Base-by-base conservation (phyloP, 108 stramenopile genomes). In the Skeletonema potamos region DNA sequence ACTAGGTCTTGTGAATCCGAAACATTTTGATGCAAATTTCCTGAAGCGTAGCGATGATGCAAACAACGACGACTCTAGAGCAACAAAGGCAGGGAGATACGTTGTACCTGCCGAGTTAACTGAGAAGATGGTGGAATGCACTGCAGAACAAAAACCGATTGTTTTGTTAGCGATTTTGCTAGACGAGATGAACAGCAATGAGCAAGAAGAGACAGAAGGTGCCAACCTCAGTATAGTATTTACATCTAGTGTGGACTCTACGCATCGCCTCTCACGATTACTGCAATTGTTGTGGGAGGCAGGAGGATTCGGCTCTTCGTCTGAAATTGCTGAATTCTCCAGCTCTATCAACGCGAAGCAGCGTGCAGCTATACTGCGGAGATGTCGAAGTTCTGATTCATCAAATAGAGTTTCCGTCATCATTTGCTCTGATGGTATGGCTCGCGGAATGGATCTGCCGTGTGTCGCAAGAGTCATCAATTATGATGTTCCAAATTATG, bases 171-270 rank as follows among this genome's bases (percentile, higher is more conserved):
- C 95, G 5, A 74, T 96, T 15, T 62, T 97, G 46, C 79, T 93
- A 51, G 85, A 95, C 34, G 75, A 86, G 56, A 68, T 86, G 85
- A 65, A 66, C 13, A 58, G 11, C 36, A 54, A 22, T 20, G 46
- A 33, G 41, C 18, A 48, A 59, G 58, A 37, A 27, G 64, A 34
- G 8, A 13, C 44, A 43, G 73, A 66, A 2, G 30, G 26, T 27
- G 34, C 51, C 13, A 68, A 70, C 18, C 76, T 92, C 7, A 74
- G 89, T 62, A 85, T 97, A 44, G 93, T 98, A 2, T 97, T 98
- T 68, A 94, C 97, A 37, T 91, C 93, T n/a, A 97, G 96, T 64
- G 69, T 98, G 27, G 95, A 97, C 73, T 94, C 96, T 17, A 96
- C 96, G 11, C 97, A 96, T 82, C 84, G 96, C 28, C 82, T 97